These are phyloP conservation scores for Pseudogymnoascus sp. DNA, from an alignment of 2,329 filamentous ascomycete species.

Conservation along the genomic window DNA sequence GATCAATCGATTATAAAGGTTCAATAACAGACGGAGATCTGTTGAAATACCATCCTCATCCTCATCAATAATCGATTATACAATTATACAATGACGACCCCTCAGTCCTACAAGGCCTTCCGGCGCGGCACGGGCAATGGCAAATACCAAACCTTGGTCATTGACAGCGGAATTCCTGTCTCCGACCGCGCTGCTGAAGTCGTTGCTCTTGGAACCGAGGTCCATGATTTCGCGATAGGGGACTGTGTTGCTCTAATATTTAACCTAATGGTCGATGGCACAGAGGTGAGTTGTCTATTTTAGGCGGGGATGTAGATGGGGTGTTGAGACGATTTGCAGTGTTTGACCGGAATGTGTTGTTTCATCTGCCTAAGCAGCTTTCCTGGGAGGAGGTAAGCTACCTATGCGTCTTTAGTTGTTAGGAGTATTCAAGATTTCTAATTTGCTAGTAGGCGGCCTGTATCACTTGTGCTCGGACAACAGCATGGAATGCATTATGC, in stretches of 20 bases:
- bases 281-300: background rate
- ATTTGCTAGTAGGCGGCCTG: background rate
- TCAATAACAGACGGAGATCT: background rate
- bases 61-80: background rate
- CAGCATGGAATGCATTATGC: background rate
- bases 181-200: background rate
- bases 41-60: background rate
- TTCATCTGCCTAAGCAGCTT: background rate
- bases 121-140: background rate
- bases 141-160: too few relatives aligned
- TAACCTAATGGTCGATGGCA: background rate
- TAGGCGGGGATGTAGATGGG: background rate
- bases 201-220: background rate
- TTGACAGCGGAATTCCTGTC: background rate
- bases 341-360: background rate
- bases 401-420: background rate
- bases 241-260: background rate
- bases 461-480: background rate
- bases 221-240: background rate
- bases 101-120: background rate
- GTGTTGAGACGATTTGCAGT: background rate
- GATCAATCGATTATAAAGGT: background rate
- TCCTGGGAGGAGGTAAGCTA: background rate
- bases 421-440: background rate
- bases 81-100: background rate